Conservation (phyloP, 257 asterid genomes). For the Rhazya stricta region DNA sequence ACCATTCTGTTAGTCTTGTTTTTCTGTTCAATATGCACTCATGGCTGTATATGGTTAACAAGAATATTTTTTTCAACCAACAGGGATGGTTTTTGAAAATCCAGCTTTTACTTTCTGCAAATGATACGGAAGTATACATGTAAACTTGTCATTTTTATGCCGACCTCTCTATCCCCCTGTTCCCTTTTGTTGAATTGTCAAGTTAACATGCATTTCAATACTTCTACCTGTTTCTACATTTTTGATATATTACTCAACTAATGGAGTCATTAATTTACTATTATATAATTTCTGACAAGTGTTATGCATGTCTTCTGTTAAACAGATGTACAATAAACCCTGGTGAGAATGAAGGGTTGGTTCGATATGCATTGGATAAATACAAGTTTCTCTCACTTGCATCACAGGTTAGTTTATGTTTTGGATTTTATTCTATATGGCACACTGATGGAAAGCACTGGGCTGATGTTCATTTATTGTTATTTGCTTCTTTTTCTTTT, state of each 20-base stretch:
- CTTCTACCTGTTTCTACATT: not conserved
- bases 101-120: not conserved
- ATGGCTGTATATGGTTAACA: not conserved
- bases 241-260: not conserved
- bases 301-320: not conserved
- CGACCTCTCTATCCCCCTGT: not conserved
- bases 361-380: slow-evolving; percentile 86
- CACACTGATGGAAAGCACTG: no score
- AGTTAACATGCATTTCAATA: not conserved
- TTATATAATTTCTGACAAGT: not conserved
- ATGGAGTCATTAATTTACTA: not conserved
- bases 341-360: slow-evolving; percentile 94
- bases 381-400: slow-evolving; percentile 80
- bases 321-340: slow-evolving; percentile 97
- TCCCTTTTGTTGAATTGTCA: not conserved
- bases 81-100: not conserved
- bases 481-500: no score
- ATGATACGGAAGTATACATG: not conserved
- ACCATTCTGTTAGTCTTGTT: no score
- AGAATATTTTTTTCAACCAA: not conserved
- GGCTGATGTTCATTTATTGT: no score
- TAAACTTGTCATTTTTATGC: not conserved
- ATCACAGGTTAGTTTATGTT: slow-evolving; percentile 62
- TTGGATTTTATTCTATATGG: not conserved
- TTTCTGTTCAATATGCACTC: no score